phyloP scores from a whole-genome alignment of 495 filamentous ascomycete genomes.

The Hapsidospora chrysogenum region DNA sequence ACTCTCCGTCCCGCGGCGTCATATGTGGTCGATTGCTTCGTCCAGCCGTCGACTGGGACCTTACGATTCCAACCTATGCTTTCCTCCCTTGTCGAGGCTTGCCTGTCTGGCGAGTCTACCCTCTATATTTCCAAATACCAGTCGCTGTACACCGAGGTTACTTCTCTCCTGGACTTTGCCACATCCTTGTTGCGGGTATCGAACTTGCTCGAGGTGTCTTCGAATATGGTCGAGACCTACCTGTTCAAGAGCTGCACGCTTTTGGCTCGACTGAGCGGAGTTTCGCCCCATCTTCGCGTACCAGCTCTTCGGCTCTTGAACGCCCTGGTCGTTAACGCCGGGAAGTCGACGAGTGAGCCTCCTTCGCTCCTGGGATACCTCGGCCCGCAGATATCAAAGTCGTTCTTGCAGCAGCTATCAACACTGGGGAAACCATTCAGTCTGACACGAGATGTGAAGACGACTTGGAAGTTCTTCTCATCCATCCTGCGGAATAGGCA shows the following conservation, averaged over 20 bases:
- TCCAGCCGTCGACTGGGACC: slow-evolving; percentile 48
- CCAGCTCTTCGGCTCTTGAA: slow-evolving; percentile 55
- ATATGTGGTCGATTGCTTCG: slow-evolving; percentile 60
- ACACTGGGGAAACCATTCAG: slow-evolving; percentile 62
- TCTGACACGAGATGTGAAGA: slow-evolving; percentile 38
- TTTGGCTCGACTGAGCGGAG: slow-evolving; percentile 61
- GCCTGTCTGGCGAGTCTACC: slow-evolving; percentile 44
- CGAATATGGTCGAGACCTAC: slow-evolving; percentile 52
- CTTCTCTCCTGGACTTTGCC: slow-evolving; percentile 45
- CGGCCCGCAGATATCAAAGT: slow-evolving; percentile 60
- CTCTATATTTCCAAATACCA: slow-evolving; percentile 40
- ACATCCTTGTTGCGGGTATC: slow-evolving; percentile 53
- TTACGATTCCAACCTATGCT: slow-evolving; percentile 66
- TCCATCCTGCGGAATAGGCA: slow-evolving; percentile 81
- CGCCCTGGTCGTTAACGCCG: slow-evolving; percentile 52
- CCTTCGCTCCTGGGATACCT: slow-evolving; percentile 82
- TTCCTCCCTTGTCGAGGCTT: slow-evolving; percentile 47
- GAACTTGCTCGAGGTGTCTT: slow-evolving; percentile 40
- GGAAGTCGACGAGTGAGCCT: slow-evolving; percentile 48
- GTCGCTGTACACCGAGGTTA: slow-evolving; percentile 44
- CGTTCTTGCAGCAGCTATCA: slow-evolving; percentile 65
- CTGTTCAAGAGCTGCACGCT: slow-evolving; percentile 63
- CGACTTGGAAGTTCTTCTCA: slow-evolving; percentile 74
- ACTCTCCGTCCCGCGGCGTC: slow-evolving; percentile 48
- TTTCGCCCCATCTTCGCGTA: slow-evolving; percentile 45